phyloP scores from a whole-genome alignment of 73 alveolate species.

The Tetrahymena borealis region DNA sequence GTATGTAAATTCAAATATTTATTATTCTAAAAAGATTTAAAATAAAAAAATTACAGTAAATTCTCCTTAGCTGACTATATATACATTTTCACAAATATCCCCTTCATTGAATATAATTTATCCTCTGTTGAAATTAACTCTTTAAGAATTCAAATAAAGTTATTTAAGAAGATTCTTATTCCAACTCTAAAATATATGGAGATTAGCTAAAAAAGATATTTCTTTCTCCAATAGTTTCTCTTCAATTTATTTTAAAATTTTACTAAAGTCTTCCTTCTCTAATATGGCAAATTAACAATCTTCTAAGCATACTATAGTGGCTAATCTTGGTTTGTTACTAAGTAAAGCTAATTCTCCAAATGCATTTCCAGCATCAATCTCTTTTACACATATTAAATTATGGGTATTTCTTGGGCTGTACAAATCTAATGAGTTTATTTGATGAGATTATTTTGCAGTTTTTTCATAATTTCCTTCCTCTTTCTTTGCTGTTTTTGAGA shows the following conservation, averaged over 20 bases:
- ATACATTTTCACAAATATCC: background rate
- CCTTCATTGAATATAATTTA: slow-evolving; percentile 31
- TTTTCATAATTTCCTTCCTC: no score
- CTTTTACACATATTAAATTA: slow-evolving; percentile 5
- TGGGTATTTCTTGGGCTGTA: background rate
- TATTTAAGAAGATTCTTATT: slow-evolving; percentile 12
- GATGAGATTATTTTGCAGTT: no score
- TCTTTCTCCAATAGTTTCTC: slow-evolving; percentile 25
- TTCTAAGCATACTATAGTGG: slow-evolving; percentile 47
- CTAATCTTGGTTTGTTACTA: slow-evolving; percentile 52
- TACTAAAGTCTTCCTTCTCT: slow-evolving; percentile 40
- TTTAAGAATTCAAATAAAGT: slow-evolving; percentile 5
- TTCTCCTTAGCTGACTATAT: slow-evolving; percentile 46
- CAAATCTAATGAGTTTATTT: background rate
- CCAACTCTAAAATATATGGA: slow-evolving; percentile 48
- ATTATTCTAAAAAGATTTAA: background rate
- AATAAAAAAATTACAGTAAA: slow-evolving; percentile 14
- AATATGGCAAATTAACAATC: slow-evolving; percentile 49
- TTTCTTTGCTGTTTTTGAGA: background rate
- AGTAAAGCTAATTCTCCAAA: slow-evolving; percentile 69
- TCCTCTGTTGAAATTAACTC: slow-evolving; percentile 5
- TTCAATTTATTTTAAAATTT: slow-evolving; percentile 35
- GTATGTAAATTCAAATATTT: no score
- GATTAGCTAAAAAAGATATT: slow-evolving; percentile 8
- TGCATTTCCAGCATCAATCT: slow-evolving; percentile 46